A percentile compares a stretch with the other conserved stretches of the same genome.
phyloP scores from a whole-genome alignment of 116 monocot species.

The Posidonia oceanica region DNA sequence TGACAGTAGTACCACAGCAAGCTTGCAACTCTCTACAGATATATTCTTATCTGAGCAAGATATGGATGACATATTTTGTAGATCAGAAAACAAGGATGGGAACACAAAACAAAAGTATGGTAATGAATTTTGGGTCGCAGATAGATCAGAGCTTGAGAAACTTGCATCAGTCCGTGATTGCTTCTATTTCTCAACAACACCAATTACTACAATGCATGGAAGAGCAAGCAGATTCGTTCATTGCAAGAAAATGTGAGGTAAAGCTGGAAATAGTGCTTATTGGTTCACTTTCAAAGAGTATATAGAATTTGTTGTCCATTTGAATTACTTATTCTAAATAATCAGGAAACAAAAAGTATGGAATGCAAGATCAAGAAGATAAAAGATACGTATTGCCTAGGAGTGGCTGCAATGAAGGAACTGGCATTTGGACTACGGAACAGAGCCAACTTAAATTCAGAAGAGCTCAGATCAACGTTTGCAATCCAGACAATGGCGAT shows the following conservation, averaged over 20 bases:
- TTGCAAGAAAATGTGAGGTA: slow-evolving; percentile 57
- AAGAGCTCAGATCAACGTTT: slow-evolving; percentile 26
- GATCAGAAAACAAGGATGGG: slow-evolving; percentile 40
- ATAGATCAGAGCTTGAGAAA: slow-evolving; percentile 43
- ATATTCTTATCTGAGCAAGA: background rate
- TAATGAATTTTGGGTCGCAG: slow-evolving; percentile 34
- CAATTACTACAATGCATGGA: slow-evolving; percentile 37
- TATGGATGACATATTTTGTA: slow-evolving; percentile 9
- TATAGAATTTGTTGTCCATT: background rate
- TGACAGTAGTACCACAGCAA: background rate
- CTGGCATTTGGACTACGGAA: slow-evolving; percentile 25
- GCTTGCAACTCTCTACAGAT: background rate
- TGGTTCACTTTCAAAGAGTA: background rate
- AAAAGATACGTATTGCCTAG: slow-evolving; percentile 32
- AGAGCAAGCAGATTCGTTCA: slow-evolving; percentile 30
- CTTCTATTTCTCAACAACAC: slow-evolving; percentile 49
- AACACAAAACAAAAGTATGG: slow-evolving; percentile 33
- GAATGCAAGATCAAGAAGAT: slow-evolving; percentile 37
- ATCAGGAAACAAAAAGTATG: slow-evolving; percentile 36
- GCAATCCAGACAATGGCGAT: slow-evolving; percentile 21
- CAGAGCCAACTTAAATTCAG: slow-evolving; percentile 21
- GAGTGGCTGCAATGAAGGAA: slow-evolving; percentile 36
- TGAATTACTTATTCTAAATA: background rate
- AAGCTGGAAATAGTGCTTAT: background rate
- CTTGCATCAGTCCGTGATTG: slow-evolving; percentile 38